phyloP scores from a whole-genome alignment of 495 filamentous ascomycete genomes.

The Saxispiralis lemnorum region DNA sequence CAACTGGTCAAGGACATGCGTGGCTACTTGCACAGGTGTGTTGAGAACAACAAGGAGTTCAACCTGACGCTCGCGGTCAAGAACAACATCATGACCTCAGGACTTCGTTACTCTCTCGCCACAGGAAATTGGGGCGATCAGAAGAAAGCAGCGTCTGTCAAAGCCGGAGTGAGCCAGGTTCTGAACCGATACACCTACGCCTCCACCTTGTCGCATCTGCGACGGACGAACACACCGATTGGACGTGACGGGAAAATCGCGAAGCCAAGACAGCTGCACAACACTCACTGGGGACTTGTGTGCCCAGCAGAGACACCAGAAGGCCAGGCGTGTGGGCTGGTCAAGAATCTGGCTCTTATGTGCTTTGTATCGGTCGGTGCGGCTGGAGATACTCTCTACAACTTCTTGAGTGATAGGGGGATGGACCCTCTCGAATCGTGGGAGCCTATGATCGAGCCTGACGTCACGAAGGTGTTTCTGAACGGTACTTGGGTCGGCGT shows the following conservation, averaged over 20 bases:
- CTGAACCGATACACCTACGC: slow-evolving; percentile 95
- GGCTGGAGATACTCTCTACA: slow-evolving; percentile 70
- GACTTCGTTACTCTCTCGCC: slow-evolving; percentile 89
- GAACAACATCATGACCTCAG: slow-evolving; percentile 75
- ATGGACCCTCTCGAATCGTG: slow-evolving; percentile 97
- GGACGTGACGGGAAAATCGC: slow-evolving; percentile 96
- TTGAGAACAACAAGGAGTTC: slow-evolving; percentile 75
- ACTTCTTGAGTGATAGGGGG: slow-evolving; percentile 82
- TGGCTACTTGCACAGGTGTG: slow-evolving; percentile 73
- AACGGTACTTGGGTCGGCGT: slow-evolving; percentile 96
- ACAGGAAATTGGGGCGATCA: slow-evolving; percentile 99
- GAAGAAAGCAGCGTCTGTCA: slow-evolving; percentile 86
- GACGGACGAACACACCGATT: slow-evolving; percentile 93
- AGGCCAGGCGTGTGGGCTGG: slow-evolving; percentile 93
- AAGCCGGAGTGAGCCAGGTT: slow-evolving; percentile 95
- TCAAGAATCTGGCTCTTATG: slow-evolving; percentile 97
- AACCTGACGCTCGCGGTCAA: slow-evolving; percentile 79
- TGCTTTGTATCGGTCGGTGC: slow-evolving; percentile 92
- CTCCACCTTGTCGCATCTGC: slow-evolving; percentile 86
- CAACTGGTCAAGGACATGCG: slow-evolving; percentile 79
- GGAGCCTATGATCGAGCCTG: slow-evolving; percentile 69
- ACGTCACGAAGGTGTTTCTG: slow-evolving; percentile 93
- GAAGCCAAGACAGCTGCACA: slow-evolving; percentile 93
- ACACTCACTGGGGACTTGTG: slow-evolving; percentile 96
- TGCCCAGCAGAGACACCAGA: slow-evolving; percentile 96